phyloP scores from a whole-genome alignment of 768 basidiomycete genomes.

The Psilocybe cyanescens region DNA sequence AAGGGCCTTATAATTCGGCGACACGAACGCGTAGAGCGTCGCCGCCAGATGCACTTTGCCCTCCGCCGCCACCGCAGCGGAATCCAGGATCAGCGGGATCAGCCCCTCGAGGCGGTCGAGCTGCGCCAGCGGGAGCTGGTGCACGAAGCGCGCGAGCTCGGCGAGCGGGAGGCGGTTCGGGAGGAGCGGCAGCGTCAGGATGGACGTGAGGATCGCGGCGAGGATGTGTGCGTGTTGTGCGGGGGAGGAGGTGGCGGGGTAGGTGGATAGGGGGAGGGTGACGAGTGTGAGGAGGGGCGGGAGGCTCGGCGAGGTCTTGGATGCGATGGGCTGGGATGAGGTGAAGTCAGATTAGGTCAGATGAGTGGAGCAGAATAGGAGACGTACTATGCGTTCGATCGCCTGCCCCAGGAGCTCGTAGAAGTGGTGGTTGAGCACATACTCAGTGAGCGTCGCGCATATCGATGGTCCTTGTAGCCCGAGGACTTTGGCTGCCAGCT shows the following conservation, averaged over 20 bases:
- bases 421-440: constrained; percentile 50
- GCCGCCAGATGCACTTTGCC: constrained; percentile 66
- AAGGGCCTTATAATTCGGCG: constrained; percentile 61
- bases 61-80: background rate
- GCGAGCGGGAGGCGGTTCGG: constrained; percentile 73
- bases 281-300: constrained; percentile 51
- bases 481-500: constrained; percentile 24
- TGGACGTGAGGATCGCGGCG: constrained; percentile 46
- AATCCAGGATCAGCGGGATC: constrained; percentile 26
- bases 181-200: constrained; percentile 77
- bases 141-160: constrained; percentile 66
- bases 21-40: constrained; percentile 68
- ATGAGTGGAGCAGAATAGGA: too few relatives aligned
- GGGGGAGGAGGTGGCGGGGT: constrained; percentile 20
- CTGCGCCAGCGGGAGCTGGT: constrained; percentile 57
- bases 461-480: constrained; percentile 35
- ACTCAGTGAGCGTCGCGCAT: constrained; percentile 39
- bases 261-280: constrained; percentile 41
- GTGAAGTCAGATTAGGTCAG: too few relatives aligned
- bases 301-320: constrained; percentile 57
- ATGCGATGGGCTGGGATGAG: constrained; percentile 49
- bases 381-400: constrained; percentile 55
- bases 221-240: constrained; percentile 36
- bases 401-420: constrained; percentile 47
- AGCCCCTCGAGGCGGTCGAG: constrained; percentile 31